A percentile compares a stretch with the other conserved stretches of the same genome.
Conservation (phyloP, 768 basidiomycete genomes). For the Pleurotus platypus region DNA sequence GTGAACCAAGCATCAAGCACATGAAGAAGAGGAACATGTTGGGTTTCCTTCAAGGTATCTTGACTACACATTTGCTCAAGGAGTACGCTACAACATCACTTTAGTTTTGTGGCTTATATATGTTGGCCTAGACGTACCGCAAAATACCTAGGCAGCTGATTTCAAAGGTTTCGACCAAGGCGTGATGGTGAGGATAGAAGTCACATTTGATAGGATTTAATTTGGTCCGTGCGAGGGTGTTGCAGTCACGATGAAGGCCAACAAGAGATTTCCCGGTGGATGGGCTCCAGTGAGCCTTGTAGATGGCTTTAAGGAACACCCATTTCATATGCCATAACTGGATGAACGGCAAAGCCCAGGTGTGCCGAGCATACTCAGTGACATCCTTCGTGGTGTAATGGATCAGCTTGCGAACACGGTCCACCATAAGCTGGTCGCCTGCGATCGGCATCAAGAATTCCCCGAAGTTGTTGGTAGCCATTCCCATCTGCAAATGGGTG, state of each 20-base stretch:
- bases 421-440: constrained; percentile 17
- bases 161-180: no score
- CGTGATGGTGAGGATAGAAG: no score
- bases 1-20: not conserved
- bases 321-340: constrained; percentile 19
- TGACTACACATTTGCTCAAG: no score
- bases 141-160: no score
- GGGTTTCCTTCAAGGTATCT: no score
- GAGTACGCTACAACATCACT: no score
- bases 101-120: no score
- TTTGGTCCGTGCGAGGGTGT: no score
- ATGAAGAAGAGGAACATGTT: not conserved
- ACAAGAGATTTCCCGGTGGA: no score
- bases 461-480: constrained; percentile 1
- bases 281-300: constrained; percentile 10
- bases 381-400: constrained; percentile 8
- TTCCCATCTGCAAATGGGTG: constrained; percentile 8
- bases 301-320: constrained; percentile 13
- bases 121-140: no score
- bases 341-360: constrained; percentile 16
- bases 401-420: constrained; percentile 12
- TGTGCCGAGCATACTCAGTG: constrained; percentile 1
- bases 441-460: constrained; percentile 11
- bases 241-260: no score
- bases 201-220: no score